A percentile compares a stretch with the other conserved stretches of the same genome.
phyloP scores from a whole-genome alignment of 208 protist species.

The Novymonas esmeraldas region DNA sequence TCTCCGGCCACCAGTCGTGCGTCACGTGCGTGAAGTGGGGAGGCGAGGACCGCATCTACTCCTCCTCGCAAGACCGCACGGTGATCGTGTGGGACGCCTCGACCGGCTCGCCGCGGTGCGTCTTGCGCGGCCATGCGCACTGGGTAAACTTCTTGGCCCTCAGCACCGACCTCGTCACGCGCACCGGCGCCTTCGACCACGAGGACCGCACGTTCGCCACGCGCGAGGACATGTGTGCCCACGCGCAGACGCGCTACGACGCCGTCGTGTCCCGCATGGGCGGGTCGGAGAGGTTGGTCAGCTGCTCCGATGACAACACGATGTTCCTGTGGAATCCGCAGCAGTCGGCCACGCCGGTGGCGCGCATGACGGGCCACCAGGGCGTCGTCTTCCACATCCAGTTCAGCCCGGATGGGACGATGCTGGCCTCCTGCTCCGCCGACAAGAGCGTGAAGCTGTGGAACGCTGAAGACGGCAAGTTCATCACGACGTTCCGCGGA shows the following conservation, averaged over 20 bases:
- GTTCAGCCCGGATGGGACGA: slow-evolving; percentile 97
- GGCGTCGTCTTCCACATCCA: slow-evolving; percentile 94
- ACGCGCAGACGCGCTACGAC: slow-evolving; percentile 85
- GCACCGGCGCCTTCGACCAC: slow-evolving; percentile 96
- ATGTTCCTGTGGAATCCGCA: slow-evolving; percentile 97
- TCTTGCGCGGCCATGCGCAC: slow-evolving; percentile 97
- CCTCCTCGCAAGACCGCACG: slow-evolving; percentile 96
- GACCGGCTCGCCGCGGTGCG: slow-evolving; percentile 69
- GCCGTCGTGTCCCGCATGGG: slow-evolving; percentile 68
- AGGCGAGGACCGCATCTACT: slow-evolving; percentile 94
- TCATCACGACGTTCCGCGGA: slow-evolving; percentile 94
- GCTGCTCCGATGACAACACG: slow-evolving; percentile 98
- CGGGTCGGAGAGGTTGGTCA: slow-evolving; percentile 92
- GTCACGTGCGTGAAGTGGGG: slow-evolving; percentile 98
- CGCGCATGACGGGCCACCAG: slow-evolving; percentile 94
- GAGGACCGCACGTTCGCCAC: slow-evolving; percentile 69
- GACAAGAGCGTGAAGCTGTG: slow-evolving; percentile 99
- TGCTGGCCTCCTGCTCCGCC: slow-evolving; percentile 97
- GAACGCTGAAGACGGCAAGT: slow-evolving; percentile 92
- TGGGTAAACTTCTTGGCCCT: slow-evolving; percentile 99
- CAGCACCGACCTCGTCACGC: slow-evolving; percentile 96
- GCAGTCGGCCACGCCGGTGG: slow-evolving; percentile 81
- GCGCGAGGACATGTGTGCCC: slow-evolving; percentile 49
- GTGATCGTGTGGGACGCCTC: slow-evolving; percentile 96
- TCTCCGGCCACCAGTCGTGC: slow-evolving; percentile 95